A percentile compares a stretch with the other conserved stretches of the same genome.
phyloP scores from a whole-genome alignment of 1,284 basidiomycete species.

The Ceratobasidium sp. region DNA sequence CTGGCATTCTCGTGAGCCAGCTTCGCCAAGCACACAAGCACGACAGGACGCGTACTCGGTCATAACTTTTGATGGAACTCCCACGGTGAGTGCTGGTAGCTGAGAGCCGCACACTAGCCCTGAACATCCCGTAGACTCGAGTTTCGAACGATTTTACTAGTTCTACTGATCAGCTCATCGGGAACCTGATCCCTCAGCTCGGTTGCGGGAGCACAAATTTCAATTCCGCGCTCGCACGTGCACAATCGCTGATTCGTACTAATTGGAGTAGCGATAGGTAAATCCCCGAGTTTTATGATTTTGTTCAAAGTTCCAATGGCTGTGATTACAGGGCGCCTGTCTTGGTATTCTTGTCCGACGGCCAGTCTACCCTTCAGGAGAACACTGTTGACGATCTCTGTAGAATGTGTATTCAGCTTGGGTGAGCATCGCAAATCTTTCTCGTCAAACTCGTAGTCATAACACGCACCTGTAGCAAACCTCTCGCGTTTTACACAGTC shows the following conservation, averaged over 20 bases:
- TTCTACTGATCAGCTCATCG: conserved; percentile 63
- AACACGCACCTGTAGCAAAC: conserved; percentile 59
- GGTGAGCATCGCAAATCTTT: conserved; percentile 56
- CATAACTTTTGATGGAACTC: conserved; percentile 62
- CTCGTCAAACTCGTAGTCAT: too few relatives aligned
- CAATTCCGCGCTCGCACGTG: conserved; percentile 58
- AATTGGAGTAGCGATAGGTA: conserved; percentile 71
- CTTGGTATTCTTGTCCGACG: conserved; percentile 75
- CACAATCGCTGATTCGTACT: conserved; percentile 61
- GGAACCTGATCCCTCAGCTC: conserved; percentile 57
- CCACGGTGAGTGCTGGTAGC: conserved; percentile 49
- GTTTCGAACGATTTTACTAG: conserved; percentile 65
- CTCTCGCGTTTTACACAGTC: conserved; percentile 70
- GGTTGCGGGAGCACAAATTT: conserved; percentile 65
- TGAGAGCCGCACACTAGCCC: neutral
- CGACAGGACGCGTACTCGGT: conserved; percentile 71
- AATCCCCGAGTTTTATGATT: conserved; percentile 14
- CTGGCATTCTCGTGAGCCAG: conserved; percentile 66
- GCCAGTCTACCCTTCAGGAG: conserved; percentile 63
- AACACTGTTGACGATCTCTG: conserved; percentile 62
- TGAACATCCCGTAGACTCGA: conserved; percentile 30
- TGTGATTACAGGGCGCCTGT: conserved; percentile 63
- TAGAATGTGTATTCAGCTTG: conserved; percentile 62
- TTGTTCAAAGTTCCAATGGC: neutral
- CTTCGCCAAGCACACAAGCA: conserved; percentile 46